Evolutionary conservation across 2,329 filamentous ascomycete species (phyloP).

Genomic region (Fusarium temperatum): DNA sequence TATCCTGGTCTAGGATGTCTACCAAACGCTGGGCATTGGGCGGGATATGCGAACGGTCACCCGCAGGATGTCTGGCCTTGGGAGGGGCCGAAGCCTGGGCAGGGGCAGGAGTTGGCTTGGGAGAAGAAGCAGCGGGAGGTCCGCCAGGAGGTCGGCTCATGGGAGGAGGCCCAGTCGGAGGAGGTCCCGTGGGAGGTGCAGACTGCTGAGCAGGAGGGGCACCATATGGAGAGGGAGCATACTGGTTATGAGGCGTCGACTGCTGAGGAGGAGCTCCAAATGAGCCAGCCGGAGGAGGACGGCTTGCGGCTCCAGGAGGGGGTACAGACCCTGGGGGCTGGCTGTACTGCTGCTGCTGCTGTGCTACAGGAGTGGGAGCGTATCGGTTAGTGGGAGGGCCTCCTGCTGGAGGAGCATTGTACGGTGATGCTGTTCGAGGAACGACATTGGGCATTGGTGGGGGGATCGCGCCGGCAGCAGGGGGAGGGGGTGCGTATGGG

Average conservation of each 20-base stretch:
- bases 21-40: slow-evolving; percentile 78
- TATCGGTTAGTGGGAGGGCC: slow-evolving; percentile 80
- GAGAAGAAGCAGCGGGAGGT: slow-evolving; percentile 42
- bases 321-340: slow-evolving; percentile 53
- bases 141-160: slow-evolving; percentile 47
- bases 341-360: slow-evolving; percentile 55
- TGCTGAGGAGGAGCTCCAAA: slow-evolving; percentile 59
- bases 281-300: slow-evolving; percentile 56
- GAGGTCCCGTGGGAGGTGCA: slow-evolving; percentile 51
- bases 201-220: slow-evolving; percentile 49
- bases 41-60: slow-evolving; percentile 91
- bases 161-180: slow-evolving; percentile 48
- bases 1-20: slow-evolving; percentile 82
- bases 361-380: slow-evolving; percentile 70
- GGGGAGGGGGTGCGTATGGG: slow-evolving; percentile 62
- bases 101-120: slow-evolving; percentile 55
- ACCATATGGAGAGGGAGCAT: slow-evolving; percentile 66
- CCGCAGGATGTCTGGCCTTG: slow-evolving; percentile 77
- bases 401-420: slow-evolving; percentile 79
- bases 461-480: slow-evolving; percentile 71
- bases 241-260: slow-evolving; percentile 60
- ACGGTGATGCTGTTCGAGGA: slow-evolving; percentile 82
- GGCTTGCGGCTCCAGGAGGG: slow-evolving; percentile 53
- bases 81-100: slow-evolving; percentile 58
- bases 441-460: slow-evolving; percentile 66